phyloP scores from a whole-genome alignment of 1,284 basidiomycete species.

The Cystobasidium pallidum region DNA sequence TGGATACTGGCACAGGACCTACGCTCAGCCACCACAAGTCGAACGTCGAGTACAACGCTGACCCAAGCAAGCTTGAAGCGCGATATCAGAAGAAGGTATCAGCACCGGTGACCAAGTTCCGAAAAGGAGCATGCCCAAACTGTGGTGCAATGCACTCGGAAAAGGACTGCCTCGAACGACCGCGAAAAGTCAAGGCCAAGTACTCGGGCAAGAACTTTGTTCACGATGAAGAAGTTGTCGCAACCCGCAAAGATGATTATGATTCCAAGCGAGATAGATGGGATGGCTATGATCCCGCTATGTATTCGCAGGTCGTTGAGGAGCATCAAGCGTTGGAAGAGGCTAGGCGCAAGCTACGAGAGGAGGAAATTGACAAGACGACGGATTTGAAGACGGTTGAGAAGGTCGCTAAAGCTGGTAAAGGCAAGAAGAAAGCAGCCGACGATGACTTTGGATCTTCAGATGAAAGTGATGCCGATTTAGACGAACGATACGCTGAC shows the following conservation, averaged over 20 bases:
- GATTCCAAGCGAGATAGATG: slow-evolving; percentile 96
- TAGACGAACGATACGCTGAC: slow-evolving; percentile 96
- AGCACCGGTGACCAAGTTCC: slow-evolving; percentile 78
- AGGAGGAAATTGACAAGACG: slow-evolving; percentile 95
- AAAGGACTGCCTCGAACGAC: slow-evolving; percentile 91
- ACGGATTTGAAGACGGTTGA: slow-evolving; percentile 63
- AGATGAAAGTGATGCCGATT: slow-evolving; percentile 66
- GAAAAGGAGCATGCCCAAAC: slow-evolving; percentile 98
- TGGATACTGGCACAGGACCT: slow-evolving; percentile 80
- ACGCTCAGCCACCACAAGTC: slow-evolving; percentile 86
- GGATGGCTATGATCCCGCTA: slow-evolving; percentile 94
- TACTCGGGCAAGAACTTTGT: slow-evolving; percentile 88
- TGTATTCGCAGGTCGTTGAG: slow-evolving; percentile 81
- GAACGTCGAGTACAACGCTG: slow-evolving; percentile 66
- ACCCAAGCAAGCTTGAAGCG: slow-evolving; percentile 73
- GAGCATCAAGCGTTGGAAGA: slow-evolving; percentile 93
- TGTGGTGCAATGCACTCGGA: slow-evolving; percentile 95
- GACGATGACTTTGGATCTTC: slow-evolving; percentile 88
- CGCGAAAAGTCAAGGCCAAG: slow-evolving; percentile 93
- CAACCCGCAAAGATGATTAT: slow-evolving; percentile 65
- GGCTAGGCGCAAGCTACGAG: slow-evolving; percentile 82
- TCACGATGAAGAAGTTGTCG: slow-evolving; percentile 80
- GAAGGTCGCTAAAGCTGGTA: slow-evolving; percentile 80
- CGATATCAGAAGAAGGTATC: slow-evolving; percentile 88
- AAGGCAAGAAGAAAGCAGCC: slow-evolving; percentile 60